These are phyloP conservation scores for Candida verbasci DNA, from an alignment of 805 yeast species.

Conservation along the genomic window DNA sequence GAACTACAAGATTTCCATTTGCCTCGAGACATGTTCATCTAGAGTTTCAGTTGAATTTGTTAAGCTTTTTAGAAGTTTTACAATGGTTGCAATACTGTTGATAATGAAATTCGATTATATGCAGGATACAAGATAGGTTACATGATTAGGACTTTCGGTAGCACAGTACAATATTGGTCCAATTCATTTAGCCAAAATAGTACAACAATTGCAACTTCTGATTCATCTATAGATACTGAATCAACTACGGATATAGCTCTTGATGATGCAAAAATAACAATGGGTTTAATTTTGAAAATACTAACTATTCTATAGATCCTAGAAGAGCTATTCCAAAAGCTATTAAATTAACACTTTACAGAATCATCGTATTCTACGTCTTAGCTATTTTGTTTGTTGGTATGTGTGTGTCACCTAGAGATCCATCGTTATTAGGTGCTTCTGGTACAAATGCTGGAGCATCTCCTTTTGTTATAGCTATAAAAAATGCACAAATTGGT, in stretches of 20 bases:
- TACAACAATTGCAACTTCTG: slow-evolving; percentile 44
- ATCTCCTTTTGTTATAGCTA: slow-evolving; percentile 83
- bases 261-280: no score
- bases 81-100: no score
- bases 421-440: slow-evolving; percentile 46
- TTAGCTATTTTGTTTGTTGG: slow-evolving; percentile 61
- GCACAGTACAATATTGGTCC: slow-evolving; percentile 54
- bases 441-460: slow-evolving; percentile 61
- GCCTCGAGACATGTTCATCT: no score
- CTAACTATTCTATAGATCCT: slow-evolving; percentile 39
- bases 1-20: no score
- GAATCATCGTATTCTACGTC: slow-evolving; percentile 62
- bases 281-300: no score
- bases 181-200: slow-evolving; percentile 60
- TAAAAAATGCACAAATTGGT: slow-evolving; percentile 56
- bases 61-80: no score
- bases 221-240: no score
- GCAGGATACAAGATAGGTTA: no score
- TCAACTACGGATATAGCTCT: no score
- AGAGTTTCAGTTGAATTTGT: no score
- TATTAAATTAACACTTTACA: slow-evolving; percentile 62
- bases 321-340: slow-evolving; percentile 69
- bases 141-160: no score
- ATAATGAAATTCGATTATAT: no score
- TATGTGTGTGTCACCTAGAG: slow-evolving; percentile 60